These are phyloP conservation scores for Sindora glabra DNA, from an alignment of 306 rosid species.

Conservation along the genomic window DNA sequence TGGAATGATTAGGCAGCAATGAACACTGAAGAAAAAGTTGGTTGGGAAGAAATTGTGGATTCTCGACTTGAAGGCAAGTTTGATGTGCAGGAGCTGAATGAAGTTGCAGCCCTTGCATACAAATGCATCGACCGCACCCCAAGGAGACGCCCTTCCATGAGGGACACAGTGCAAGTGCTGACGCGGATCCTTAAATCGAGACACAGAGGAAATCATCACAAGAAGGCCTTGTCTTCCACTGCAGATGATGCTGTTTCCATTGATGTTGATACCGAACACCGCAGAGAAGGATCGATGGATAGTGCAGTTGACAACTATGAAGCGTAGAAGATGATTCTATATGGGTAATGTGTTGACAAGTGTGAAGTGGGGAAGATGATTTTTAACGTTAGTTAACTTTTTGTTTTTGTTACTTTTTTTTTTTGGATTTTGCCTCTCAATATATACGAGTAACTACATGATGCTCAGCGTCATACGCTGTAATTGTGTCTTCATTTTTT, in stretches of 20 bases:
- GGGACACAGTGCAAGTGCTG: conserved; percentile 83
- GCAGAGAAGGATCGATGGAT: conserved; percentile 84
- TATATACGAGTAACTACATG: conserved; percentile 19
- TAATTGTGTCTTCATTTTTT: not conserved
- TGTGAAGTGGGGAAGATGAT: conserved; percentile 50
- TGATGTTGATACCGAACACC: conserved; percentile 41
- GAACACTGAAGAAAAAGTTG: conserved; percentile 84
- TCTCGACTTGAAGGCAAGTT: conserved; percentile 65
- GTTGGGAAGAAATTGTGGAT: conserved; percentile 97
- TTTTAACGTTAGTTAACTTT: conserved; percentile 12
- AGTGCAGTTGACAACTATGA: conserved; percentile 63
- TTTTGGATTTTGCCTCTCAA: conserved; percentile 17
- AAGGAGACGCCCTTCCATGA: conserved; percentile 80
- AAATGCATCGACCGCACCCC: conserved; percentile 72
- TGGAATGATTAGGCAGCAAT: conserved; percentile 78
- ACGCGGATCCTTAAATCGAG: conserved; percentile 56
- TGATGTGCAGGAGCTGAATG: conserved; percentile 67
- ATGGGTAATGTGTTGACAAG: conserved; percentile 65
- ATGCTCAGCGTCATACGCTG: not conserved
- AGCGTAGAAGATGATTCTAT: conserved; percentile 37
- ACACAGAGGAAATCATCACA: conserved; percentile 41
- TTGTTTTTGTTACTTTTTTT: conserved; percentile 10
- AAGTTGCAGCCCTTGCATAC: conserved; percentile 82
- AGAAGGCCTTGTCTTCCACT: conserved; percentile 46
- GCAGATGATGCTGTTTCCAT: conserved; percentile 61